phyloP scores from a whole-genome alignment of 345 rosid species.

The Heritiera littoralis region DNA sequence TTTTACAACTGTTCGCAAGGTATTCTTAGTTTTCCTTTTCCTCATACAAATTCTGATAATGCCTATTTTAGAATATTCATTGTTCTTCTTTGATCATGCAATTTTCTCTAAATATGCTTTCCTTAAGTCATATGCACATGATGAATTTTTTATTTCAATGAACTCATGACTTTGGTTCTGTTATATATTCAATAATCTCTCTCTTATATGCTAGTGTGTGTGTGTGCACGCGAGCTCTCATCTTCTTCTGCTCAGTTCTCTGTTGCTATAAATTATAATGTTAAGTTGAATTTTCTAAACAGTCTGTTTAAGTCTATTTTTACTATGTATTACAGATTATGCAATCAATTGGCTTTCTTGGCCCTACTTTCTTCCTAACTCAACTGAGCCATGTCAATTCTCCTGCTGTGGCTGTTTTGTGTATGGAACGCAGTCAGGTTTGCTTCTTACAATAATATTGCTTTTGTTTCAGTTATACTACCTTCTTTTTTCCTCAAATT shows the following conservation, averaged over 20 bases:
- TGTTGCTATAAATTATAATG: too few relatives aligned
- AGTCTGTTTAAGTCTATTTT: background rate
- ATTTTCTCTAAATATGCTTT: too few relatives aligned
- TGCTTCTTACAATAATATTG: slow-evolving; percentile 5
- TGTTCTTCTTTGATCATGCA: too few relatives aligned
- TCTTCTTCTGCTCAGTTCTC: background rate
- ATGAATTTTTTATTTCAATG: too few relatives aligned
- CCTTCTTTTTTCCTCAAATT: too few relatives aligned
- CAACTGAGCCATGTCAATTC: slow-evolving; percentile 60
- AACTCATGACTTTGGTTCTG: background rate
- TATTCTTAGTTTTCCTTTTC: slow-evolving; percentile 26
- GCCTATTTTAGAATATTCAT: background rate
- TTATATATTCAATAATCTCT: background rate
- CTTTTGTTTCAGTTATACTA: background rate
- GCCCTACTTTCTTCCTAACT: slow-evolving; percentile 93
- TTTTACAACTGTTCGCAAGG: slow-evolving; percentile 90
- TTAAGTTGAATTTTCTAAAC: slow-evolving; percentile 7
- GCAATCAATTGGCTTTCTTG: slow-evolving; percentile 96
- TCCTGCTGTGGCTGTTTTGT: slow-evolving; percentile 81
- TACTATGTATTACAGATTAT: slow-evolving; percentile 59
- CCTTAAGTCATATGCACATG: too few relatives aligned
- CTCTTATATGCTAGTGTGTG: too few relatives aligned
- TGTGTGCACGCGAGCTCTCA: background rate
- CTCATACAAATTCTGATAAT: background rate
- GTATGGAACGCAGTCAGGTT: slow-evolving; percentile 96